Base-by-base conservation (phyloP, 2,329 filamentous ascomycete species). In the Aureobasidium sp. region DNA sequence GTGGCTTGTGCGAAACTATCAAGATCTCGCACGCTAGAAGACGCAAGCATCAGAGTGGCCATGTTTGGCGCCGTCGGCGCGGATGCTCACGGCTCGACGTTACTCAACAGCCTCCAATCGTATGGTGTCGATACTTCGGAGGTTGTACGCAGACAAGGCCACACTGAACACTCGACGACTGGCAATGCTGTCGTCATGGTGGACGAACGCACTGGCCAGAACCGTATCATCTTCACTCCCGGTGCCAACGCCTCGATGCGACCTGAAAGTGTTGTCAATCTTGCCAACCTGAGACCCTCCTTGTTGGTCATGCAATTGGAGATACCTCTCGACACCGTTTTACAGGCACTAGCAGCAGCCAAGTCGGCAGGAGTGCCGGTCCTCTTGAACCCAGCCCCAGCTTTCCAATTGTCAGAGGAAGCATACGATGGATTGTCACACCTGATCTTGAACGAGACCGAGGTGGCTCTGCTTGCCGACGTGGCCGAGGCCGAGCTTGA, bases 351-450 rank as follows among this genome's bases (percentile, higher is more conserved):
- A 7, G 32, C 64, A 73, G 71, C 50, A 64, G 72, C 55, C 52
- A 63, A 20, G 51, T 65, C 13, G 69, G 20, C 32, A 67, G 48
- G 64, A 62, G 12, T 69, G 68, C 10, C 70, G 67, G 41, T 69
- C 2, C 82, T 97, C 56, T 82, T 96, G 66, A 97, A 97, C 74
- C 92, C 92, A 17, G 92, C 92, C 3, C 79, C 79, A 0, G 91
- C 92, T 3, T 81, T 86, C 44, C 74, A 77, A 12, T 75, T 96
- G 3, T 90, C 89, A 1, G 78, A 78, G 0, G 80, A 83, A 83
- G 83, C 0, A 81, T 97, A 36, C 84, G 86, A 44, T 90, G 96
- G 69, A 79, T 97, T 46, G 84, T 96, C 56, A 83, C 51, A 55
- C 32, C 36, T 55, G n/a, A 41, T 55, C 10, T 5, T 97, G 69